phyloP scores from a whole-genome alignment of 2,329 filamentous ascomycete species.

The Cordyceps javanica region DNA sequence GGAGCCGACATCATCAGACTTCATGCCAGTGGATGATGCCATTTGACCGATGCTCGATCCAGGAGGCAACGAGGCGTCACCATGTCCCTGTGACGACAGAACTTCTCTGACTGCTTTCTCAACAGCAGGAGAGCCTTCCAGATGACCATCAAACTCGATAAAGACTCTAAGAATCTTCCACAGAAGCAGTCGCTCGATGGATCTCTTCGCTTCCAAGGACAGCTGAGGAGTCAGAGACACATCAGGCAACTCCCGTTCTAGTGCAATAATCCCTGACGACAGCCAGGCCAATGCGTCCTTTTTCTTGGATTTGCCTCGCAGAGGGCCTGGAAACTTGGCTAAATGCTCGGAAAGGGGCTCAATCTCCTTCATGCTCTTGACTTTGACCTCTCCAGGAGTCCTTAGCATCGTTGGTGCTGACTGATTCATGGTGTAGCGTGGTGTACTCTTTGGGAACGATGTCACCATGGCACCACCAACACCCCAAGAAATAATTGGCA shows the following conservation, averaged over 20 bases:
- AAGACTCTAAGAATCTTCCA: conserved; percentile 82
- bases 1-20: conserved; percentile 63
- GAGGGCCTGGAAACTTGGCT: conserved; percentile 79
- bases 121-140: conserved; percentile 67
- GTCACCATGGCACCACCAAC: conserved; percentile 77
- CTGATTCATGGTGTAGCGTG: conserved; percentile 74
- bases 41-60: conserved; percentile 21
- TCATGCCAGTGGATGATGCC: conserved; percentile 31
- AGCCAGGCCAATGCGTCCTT: conserved; percentile 87
- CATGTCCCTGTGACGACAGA: conserved; percentile 51
- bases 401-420: conserved; percentile 72
- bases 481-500: conserved; percentile 81
- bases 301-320: conserved; percentile 89
- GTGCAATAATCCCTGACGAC: conserved; percentile 61
- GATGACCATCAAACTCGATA: conserved; percentile 75
- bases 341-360: conserved; percentile 66
- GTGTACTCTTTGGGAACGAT: conserved; percentile 82
- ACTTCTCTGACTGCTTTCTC: conserved; percentile 70
- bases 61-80: conserved; percentile 21
- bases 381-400: conserved; percentile 72
- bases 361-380: conserved; percentile 69
- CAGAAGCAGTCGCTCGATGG: conserved; percentile 72
- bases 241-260: conserved; percentile 57
- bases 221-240: conserved; percentile 43
- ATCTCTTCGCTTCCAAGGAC: conserved; percentile 60